Evolutionary conservation across 768 basidiomycete species (phyloP).

Genomic region (Amanita inopinata): DNA sequence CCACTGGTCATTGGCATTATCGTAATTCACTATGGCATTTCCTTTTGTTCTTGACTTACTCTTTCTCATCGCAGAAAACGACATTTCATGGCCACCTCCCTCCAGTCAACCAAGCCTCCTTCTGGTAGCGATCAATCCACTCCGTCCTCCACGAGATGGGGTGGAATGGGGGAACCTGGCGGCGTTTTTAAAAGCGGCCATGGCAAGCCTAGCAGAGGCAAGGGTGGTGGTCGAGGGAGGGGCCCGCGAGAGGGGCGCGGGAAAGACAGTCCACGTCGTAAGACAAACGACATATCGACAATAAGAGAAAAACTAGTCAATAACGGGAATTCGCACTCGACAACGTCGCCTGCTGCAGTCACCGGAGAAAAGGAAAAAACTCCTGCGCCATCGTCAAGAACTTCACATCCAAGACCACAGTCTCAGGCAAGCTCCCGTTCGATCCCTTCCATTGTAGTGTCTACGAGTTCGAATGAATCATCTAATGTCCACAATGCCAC

Average conservation of each 20-base stretch:
- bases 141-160: slow-evolving; percentile 33
- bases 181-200: slow-evolving; percentile 39
- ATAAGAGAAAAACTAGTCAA: not conserved
- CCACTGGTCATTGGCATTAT: not conserved
- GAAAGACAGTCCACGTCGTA: slow-evolving; percentile 12
- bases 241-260: slow-evolving; percentile 22
- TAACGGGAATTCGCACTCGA: slow-evolving; percentile 12
- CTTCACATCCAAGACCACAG: slow-evolving; percentile 20
- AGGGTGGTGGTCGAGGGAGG: slow-evolving; percentile 27
- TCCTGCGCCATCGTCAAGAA: slow-evolving; percentile 14
- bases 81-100: slow-evolving; percentile 34
- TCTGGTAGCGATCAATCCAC: slow-evolving; percentile 17
- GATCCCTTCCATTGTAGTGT: slow-evolving; percentile 18
- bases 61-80: no score
- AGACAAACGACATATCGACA: not conserved
- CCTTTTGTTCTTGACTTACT: no score
- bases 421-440: slow-evolving; percentile 26
- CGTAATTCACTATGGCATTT: slow-evolving; percentile 2
- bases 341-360: slow-evolving; percentile 11
- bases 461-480: slow-evolving; percentile 15
- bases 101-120: slow-evolving; percentile 19
- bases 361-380: slow-evolving; percentile 16
- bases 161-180: slow-evolving; percentile 34
- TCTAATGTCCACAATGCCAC: slow-evolving; percentile 14
- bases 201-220: slow-evolving; percentile 26